Evolutionary conservation across 306 rosid genomes (phyloP), one percentile per base, ranked within the genome.

Genomic region (Cicer chorassanicum): DNA sequence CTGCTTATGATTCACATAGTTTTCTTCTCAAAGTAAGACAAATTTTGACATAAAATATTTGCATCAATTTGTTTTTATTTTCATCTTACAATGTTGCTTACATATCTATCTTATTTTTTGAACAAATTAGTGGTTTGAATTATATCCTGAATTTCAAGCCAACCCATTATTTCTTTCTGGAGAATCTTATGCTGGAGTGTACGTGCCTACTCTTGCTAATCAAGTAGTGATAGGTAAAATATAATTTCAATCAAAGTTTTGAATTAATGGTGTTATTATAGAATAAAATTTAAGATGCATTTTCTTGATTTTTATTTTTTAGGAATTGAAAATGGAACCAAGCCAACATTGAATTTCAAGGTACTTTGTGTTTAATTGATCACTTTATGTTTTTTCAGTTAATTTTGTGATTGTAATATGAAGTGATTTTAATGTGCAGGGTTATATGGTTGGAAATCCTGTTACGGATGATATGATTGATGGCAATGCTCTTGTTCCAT

Each of bases 401-500:
- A 29, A 29, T 49, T 53, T 16, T 62, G 45, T 69, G 53, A 78
- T 29, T 21, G 41, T 43, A 48, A 77, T 53, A 67, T 80, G 63
- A 75, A 12, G 24, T 72, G 12, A 29, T 56, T 65, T 10, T 6
- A 19, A 16, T 12, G 9, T 72, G 75, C 64, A 93, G 98, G 98
- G 98, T 50, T 93, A 88, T 76, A 15, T 93, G 82, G 91, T 93
- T 70, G 98, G 98, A 78, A 93, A 93, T 80, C 96, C 96, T 45
- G 92, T 91, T 46, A 48, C 93, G 1, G 98, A 93, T 84, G 81
- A 82, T 0, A 34, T 4, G 14, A 65, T 87, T n/a, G 98, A 91
- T 87, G 97, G 93, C 45, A 93, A 91, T 72, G 98, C 98, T 66
- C 86, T 91, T 76, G 83, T 93, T 66, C 96, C 98, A 65, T 93